Evolutionary conservation across 306 rosid species (phyloP).

Genomic region (Vachellia collinsii): DNA sequence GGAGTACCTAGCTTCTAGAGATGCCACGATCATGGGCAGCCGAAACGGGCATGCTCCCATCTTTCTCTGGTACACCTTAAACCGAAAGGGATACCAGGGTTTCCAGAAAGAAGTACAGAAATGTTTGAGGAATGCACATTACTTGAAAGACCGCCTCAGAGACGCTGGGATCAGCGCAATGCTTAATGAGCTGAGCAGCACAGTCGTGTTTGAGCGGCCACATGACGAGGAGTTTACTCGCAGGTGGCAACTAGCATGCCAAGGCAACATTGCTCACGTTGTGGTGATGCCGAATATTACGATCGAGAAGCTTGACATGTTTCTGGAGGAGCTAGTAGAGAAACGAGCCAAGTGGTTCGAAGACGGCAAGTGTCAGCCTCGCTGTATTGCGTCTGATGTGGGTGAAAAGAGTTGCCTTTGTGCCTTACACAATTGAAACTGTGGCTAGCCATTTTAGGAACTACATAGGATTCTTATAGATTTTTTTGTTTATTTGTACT

Average conservation of each 20-base stretch:
- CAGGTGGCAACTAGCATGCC: slow-evolving; percentile 61
- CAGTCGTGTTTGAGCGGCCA: slow-evolving; percentile 64
- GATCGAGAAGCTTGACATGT: slow-evolving; percentile 52
- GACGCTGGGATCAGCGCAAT: slow-evolving; percentile 57
- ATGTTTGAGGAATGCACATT: slow-evolving; percentile 59
- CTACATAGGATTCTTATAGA: neutral
- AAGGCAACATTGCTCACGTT: slow-evolving; percentile 61
- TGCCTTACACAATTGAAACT: slow-evolving; percentile 45
- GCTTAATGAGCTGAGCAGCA: slow-evolving; percentile 64
- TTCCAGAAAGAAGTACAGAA: slow-evolving; percentile 64
- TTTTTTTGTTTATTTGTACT: slow-evolving; percentile 20
- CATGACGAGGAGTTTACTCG: slow-evolving; percentile 59
- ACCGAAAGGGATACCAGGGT: slow-evolving; percentile 60
- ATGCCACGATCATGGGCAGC: slow-evolving; percentile 65
- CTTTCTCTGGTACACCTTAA: slow-evolving; percentile 63
- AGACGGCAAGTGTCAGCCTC: slow-evolving; percentile 46
- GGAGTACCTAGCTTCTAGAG: slow-evolving; percentile 63
- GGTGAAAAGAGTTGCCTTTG: slow-evolving; percentile 51
- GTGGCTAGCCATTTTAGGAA: slow-evolving; percentile 25
- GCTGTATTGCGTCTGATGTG: slow-evolving; percentile 53
- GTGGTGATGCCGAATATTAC: slow-evolving; percentile 65
- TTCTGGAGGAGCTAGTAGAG: slow-evolving; percentile 49
- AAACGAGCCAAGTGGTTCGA: slow-evolving; percentile 49
- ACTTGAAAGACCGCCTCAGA: slow-evolving; percentile 52
- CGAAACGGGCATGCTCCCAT: slow-evolving; percentile 68